Evolutionary conservation across 164 flowering plant species (phyloP).

Genomic region (Taxillus chinensis): DNA sequence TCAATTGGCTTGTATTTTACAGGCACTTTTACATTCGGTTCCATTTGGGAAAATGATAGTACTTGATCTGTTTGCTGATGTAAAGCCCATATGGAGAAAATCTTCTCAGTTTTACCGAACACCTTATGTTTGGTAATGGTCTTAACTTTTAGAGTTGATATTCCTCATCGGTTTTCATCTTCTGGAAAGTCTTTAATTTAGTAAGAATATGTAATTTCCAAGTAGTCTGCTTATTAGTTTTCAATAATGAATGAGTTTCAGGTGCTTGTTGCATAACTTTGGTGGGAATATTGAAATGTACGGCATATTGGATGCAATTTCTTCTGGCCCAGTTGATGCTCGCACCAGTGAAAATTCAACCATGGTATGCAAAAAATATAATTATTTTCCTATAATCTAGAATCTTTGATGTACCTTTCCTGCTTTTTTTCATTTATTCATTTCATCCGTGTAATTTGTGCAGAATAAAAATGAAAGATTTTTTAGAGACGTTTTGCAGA

Average conservation of each 20-base stretch:
- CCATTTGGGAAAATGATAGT: slow-evolving; percentile 97
- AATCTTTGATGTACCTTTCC: no score
- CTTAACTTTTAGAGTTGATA: background rate
- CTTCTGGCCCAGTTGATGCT: slow-evolving; percentile 92
- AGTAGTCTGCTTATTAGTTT: background rate
- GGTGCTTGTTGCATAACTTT: slow-evolving; percentile 96
- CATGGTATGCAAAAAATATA: slow-evolving; percentile 42
- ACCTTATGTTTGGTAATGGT: slow-evolving; percentile 74
- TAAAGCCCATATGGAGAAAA: slow-evolving; percentile 74
- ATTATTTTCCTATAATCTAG: no score
- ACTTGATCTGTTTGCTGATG: slow-evolving; percentile 97
- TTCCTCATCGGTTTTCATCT: background rate
- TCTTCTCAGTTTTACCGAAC: slow-evolving; percentile 91
- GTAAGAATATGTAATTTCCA: no score
- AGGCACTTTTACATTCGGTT: slow-evolving; percentile 97
- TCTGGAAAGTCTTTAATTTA: background rate
- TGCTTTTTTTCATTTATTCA: no score
- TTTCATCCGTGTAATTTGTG: no score
- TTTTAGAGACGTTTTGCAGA: background rate
- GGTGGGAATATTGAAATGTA: slow-evolving; percentile 99
- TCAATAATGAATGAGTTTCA: slow-evolving; percentile 17
- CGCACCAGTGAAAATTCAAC: slow-evolving; percentile 82
- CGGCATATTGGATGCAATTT: slow-evolving; percentile 71
- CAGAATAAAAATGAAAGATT: background rate
- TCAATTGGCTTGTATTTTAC: slow-evolving; percentile 13